A percentile compares a stretch with the other conserved stretches of the same genome.
phyloP scores from a whole-genome alignment of 2,329 filamentous ascomycete genomes.

The Colletotrichum sp. region DNA sequence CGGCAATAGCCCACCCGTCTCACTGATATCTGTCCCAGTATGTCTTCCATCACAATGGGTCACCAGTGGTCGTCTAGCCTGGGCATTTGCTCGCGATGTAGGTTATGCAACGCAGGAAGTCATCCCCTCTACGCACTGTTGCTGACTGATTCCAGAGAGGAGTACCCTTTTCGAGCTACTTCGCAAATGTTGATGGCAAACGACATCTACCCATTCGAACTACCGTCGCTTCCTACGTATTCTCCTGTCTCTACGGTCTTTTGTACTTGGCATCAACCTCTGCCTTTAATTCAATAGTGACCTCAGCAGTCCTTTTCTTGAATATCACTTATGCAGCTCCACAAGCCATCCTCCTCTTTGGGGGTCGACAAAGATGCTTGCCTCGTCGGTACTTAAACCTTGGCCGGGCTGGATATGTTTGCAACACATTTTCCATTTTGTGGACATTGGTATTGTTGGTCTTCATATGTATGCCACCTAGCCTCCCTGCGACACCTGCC shows the following conservation, averaged over 20 bases:
- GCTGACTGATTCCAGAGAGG: conserved; percentile 16
- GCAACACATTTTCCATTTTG: conserved; percentile 24
- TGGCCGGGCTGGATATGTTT: conserved; percentile 22
- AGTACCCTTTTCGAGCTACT: conserved; percentile 28
- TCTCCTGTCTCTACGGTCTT: conserved; percentile 33
- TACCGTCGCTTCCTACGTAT: conserved; percentile 28
- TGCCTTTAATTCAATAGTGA: conserved; percentile 39
- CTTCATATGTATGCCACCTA: conserved; percentile 27
- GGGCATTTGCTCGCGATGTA: conserved; percentile 37
- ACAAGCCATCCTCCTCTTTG: conserved; percentile 25
- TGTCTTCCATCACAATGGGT: conserved; percentile 33
- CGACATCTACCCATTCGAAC: conserved; percentile 30
- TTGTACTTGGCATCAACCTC: conserved; percentile 33
- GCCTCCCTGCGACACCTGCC: conserved; percentile 19
- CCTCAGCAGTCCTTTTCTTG: conserved; percentile 29
- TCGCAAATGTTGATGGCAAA: conserved; percentile 23
- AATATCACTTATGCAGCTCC: conserved; percentile 34
- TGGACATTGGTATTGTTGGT: conserved; percentile 23
- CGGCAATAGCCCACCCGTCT: neutral
- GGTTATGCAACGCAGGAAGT: neutral
- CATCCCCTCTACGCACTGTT: neutral
- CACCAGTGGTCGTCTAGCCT: conserved; percentile 33
- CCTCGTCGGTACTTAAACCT: conserved; percentile 24
- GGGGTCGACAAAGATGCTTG: conserved; percentile 24
- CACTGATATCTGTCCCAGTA: conserved; percentile 10